Base-by-base conservation (phyloP, 345 rosid genomes). In the Eucalyptus fibrosa region DNA sequence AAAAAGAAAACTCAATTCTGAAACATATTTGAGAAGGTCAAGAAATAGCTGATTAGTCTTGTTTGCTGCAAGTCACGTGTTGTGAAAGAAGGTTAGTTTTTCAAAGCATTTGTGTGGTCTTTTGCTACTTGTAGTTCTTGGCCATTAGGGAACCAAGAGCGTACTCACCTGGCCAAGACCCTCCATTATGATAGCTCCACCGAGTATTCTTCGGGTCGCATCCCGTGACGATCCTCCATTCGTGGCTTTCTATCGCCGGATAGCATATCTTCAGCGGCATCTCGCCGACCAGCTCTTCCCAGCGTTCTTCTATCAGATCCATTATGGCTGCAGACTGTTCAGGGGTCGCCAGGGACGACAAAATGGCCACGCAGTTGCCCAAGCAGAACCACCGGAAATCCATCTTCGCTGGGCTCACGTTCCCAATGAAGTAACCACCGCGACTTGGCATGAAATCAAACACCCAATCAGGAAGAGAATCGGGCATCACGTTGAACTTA, bases 141-240 rank as follows among this genome's bases (percentile, higher is more conserved):
- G 30, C 47, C 47, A 40, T 77, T 40, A 77, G 85, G 44, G 28
- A 40, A 40, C 47, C 24, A 6, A 6, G 47, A 77, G 47, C 85
- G 1, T 40, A 30, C 62, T 90, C 77, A 94, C 95, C 95, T 88
- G 97, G 96, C 97, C 96, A 96, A 89, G 97, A 96, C 49, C 97
- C 97, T 40, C 95, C 96, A 87, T 96, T 94, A 88, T 95, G 97
- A 88, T 95, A 94, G 88, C 95, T 95, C 97, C 97, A 95, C 85
- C 94, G 89, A 28, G 95, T 95, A 77, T 95, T 95, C 93, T 95
- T 94, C 2, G 96, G 97, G 88, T 95, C 97, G 77, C 95, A 94
- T 32, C 96, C 97, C 0, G 97, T 95, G 28, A 93, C 92, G 60
- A 94, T 95, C 90, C 90, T 55, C 97, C 95, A 93, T 65, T 94